phyloP scores from a whole-genome alignment of 2,329 filamentous ascomycete genomes.

The Pyrenophora teres region DNA sequence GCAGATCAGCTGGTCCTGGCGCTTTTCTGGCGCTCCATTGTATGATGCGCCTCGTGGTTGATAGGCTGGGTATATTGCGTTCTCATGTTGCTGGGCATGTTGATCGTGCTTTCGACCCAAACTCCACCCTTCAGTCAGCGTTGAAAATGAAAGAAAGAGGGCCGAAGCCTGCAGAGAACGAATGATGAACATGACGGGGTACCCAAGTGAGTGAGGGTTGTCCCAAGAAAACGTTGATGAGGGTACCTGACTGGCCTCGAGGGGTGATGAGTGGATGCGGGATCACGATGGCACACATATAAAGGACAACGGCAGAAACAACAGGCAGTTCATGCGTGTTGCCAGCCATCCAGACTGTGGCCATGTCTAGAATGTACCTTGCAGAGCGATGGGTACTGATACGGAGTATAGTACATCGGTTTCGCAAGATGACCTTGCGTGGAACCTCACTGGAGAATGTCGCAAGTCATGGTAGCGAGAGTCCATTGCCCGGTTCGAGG shows the following conservation, averaged over 20 bases:
- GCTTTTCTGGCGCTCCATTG: constrained; percentile 15
- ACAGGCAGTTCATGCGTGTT: constrained; percentile 19
- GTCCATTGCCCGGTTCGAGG: constrained; percentile 17
- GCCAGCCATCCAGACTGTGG: constrained; percentile 36
- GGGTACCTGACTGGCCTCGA: constrained; percentile 21
- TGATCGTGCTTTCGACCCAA: constrained; percentile 16
- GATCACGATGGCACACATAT: constrained; percentile 34
- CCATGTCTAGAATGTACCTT: constrained; percentile 43
- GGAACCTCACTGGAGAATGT: constrained; percentile 19
- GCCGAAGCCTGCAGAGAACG: constrained; percentile 40
- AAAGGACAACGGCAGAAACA: constrained; percentile 20
- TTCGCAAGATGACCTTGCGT: too few relatives aligned
- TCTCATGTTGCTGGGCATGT: constrained; percentile 9
- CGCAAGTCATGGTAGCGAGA: constrained; percentile 31
- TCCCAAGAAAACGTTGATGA: constrained; percentile 32
- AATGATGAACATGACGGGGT: constrained; percentile 43
- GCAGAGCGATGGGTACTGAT: constrained; percentile 41
- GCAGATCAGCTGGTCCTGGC: constrained; percentile 27
- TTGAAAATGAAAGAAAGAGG: constrained; percentile 38
- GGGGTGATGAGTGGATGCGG: constrained; percentile 18
- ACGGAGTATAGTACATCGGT: constrained; percentile 21
- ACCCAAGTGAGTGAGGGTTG: constrained; percentile 41
- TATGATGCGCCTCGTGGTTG: constrained; percentile 1
- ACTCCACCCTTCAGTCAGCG: constrained; percentile 23
- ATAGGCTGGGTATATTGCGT: constrained; percentile 1